These are phyloP conservation scores for Mycena galericulata DNA, from an alignment of 768 basidiomycete genomes.

Conservation along the genomic window DNA sequence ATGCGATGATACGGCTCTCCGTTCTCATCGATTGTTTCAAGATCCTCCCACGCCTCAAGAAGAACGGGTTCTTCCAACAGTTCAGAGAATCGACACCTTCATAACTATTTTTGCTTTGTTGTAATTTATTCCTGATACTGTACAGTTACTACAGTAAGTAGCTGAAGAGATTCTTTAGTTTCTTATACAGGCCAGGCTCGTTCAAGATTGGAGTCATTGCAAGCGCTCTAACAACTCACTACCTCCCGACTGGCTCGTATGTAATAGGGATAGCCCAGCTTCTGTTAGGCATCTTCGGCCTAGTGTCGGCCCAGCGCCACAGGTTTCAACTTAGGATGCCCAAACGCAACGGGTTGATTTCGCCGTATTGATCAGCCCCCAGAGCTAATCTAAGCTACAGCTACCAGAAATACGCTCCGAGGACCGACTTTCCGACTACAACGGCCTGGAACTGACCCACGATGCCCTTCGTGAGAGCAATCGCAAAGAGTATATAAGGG, in stretches of 20 bases:
- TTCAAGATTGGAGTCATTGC: not conserved
- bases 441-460: not conserved
- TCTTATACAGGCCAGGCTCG: no score
- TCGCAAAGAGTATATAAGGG: constrained; percentile 13
- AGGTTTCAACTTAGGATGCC: not conserved
- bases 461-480: constrained; percentile 10
- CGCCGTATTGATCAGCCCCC: not conserved
- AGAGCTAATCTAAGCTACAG: not conserved
- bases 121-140: no score
- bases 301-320: constrained; percentile 3
- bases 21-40: no score
- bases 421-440: not conserved
- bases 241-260: constrained; percentile 1
- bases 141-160: no score
- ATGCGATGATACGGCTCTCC: no score
- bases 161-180: no score
- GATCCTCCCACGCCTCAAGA: no score
- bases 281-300: constrained; percentile 9
- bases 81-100: no score
- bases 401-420: not conserved
- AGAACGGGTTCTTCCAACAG: no score
- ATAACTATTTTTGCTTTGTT: no score
- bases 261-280: not conserved
- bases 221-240: not conserved
- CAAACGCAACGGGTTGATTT: constrained; percentile 5